These are phyloP conservation scores for Endogone sp. DNA, from an alignment of 192 early-diverging fungal species.

Conservation along the genomic window DNA sequence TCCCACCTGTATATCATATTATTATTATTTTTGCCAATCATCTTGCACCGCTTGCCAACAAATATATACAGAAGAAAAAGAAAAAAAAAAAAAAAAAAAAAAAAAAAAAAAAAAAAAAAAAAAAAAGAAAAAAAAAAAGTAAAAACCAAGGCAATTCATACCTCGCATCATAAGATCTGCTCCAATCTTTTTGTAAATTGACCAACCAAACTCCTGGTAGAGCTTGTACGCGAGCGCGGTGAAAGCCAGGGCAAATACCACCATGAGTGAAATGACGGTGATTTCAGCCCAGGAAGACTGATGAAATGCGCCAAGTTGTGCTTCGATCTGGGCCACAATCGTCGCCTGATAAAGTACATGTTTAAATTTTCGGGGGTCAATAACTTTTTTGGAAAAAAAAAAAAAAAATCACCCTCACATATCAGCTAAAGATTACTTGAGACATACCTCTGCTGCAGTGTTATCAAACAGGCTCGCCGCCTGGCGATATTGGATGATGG, in stretches of 20 bases:
- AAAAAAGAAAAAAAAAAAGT: constrained; percentile 1
- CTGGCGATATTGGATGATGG: constrained; percentile 63
- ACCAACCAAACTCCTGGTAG: constrained; percentile 83
- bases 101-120: constrained; percentile 1
- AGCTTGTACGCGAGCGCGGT: constrained; percentile 53
- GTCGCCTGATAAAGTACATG: background rate
- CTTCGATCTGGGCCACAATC: constrained; percentile 5
- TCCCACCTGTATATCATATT: too few species aligned
- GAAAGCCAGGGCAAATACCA: constrained; percentile 43
- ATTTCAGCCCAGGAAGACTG: constrained; percentile 38
- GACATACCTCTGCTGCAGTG: constrained; percentile 5
- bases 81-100: constrained; percentile 3
- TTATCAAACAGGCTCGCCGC: constrained; percentile 27
- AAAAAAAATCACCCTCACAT: too few species aligned
- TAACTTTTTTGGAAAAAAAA: background rate
- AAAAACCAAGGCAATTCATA: constrained; percentile 12
- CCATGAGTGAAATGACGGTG: constrained; percentile 54
- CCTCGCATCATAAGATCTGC: constrained; percentile 72
- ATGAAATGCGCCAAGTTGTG: constrained; percentile 16
- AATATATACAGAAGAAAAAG: background rate
- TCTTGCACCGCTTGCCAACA: too few species aligned
- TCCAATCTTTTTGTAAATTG: constrained; percentile 80
- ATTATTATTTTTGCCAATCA: too few species aligned
- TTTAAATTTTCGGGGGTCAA: background rate
- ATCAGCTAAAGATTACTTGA: too few species aligned